phyloP scores from a whole-genome alignment of 2,329 filamentous ascomycete species.

The Aureobasidium sp. region DNA sequence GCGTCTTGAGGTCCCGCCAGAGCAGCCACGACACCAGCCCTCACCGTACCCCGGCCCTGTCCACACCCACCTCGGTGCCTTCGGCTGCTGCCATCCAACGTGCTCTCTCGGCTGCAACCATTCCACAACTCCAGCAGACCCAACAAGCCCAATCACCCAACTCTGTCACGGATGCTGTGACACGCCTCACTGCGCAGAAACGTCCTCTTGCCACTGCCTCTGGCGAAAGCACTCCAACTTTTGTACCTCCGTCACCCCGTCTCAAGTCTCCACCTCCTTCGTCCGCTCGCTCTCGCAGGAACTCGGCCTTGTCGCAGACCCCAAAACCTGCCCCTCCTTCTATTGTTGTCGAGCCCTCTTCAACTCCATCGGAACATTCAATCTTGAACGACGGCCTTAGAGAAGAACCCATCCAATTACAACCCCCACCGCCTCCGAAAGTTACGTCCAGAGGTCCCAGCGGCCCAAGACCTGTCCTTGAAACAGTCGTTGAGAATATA shows the following conservation, averaged over 20 bases:
- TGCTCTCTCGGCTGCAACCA: slow-evolving; percentile 58
- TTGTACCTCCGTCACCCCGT: slow-evolving; percentile 63
- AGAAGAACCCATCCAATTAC: slow-evolving; percentile 20
- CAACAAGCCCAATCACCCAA: slow-evolving; percentile 24
- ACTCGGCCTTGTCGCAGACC: slow-evolving; percentile 31
- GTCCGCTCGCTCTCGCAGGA: slow-evolving; percentile 34
- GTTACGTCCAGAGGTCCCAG: slow-evolving; percentile 29
- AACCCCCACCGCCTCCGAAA: slow-evolving; percentile 29
- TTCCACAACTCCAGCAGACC: slow-evolving; percentile 49
- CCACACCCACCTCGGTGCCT: slow-evolving; percentile 36
- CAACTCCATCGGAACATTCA: slow-evolving; percentile 23
- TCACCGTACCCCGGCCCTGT: slow-evolving; percentile 28
- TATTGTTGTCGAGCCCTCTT: slow-evolving; percentile 35
- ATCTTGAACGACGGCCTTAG: slow-evolving; percentile 23
- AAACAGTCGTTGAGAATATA: slow-evolving; percentile 45
- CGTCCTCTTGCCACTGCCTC: slow-evolving; percentile 39
- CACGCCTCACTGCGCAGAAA: slow-evolving; percentile 59
- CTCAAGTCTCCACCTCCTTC: slow-evolving; percentile 66
- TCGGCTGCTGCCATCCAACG: slow-evolving; percentile 56
- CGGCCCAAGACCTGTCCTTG: slow-evolving; percentile 39
- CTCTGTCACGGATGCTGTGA: slow-evolving; percentile 49
- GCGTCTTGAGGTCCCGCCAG: slow-evolving; percentile 32
- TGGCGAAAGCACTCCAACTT: slow-evolving; percentile 50
- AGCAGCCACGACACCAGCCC: slow-evolving; percentile 37
- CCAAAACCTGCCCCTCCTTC: slow-evolving; percentile 33